A percentile compares a stretch with the other conserved stretches of the same genome.
Evolutionary conservation across 2,329 filamentous ascomycete genomes (phyloP).

Genomic region (Monilinia vaccinii-corymbosi): DNA sequence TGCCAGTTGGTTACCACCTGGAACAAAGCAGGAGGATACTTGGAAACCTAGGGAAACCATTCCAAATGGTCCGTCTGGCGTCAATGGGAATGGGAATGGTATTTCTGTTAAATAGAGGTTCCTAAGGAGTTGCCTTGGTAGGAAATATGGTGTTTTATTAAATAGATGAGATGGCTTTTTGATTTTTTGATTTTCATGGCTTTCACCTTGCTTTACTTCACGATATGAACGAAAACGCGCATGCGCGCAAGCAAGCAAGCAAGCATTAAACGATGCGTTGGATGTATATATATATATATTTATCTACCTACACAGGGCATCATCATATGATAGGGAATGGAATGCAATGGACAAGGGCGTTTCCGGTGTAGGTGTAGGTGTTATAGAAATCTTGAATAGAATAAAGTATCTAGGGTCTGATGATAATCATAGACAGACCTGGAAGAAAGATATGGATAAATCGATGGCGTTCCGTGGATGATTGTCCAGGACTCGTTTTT

Average conservation of each 20-base stretch:
- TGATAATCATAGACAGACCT: neutral
- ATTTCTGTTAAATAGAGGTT: slow-evolving; percentile 1
- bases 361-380: neutral
- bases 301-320: neutral
- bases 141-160: neutral
- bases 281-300: neutral
- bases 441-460: neutral
- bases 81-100: neutral
- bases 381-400: slow-evolving; percentile 1
- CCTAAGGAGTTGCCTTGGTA: neutral
- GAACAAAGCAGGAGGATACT: slow-evolving; percentile 79
- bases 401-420: neutral
- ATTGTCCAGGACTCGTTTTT: neutral
- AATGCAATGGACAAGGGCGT: neutral
- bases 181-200: neutral
- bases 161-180: neutral
- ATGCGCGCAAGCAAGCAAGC: slow-evolving; percentile 2
- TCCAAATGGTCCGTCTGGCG: neutral
- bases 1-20: slow-evolving; percentile 60
- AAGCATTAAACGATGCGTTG: neutral
- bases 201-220: neutral
- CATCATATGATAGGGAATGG: neutral
- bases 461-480: neutral
- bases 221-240: neutral
- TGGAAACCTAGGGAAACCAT: slow-evolving; percentile 43